phyloP scores from a whole-genome alignment of 371 early-diverging fungal species.

The Syncephalastrum racemosum region DNA sequence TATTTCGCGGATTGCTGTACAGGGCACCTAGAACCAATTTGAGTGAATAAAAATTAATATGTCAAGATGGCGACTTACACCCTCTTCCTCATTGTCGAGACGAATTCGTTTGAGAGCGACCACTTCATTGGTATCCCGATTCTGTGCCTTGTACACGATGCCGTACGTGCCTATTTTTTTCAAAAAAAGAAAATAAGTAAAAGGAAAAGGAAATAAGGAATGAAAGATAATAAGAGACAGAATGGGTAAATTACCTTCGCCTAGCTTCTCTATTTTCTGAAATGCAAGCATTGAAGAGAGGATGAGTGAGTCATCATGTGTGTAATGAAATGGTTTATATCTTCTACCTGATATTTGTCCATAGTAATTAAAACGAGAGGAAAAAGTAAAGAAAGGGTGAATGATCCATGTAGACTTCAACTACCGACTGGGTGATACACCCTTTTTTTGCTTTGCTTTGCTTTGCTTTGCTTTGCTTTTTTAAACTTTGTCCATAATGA shows the following conservation, averaged over 20 bases:
- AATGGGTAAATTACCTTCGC: conserved; percentile 65
- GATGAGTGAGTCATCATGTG: neutral
- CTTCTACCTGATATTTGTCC: conserved; percentile 79
- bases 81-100: conserved; percentile 96
- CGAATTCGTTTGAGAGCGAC: conserved; percentile 98
- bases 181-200: too few relatives aligned
- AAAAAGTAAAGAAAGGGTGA: conserved; percentile 9
- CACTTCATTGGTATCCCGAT: conserved; percentile 88
- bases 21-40: conserved; percentile 69
- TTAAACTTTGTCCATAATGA: neutral
- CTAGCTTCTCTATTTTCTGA: conserved; percentile 90
- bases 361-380: conserved; percentile 27
- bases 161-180: conserved; percentile 92
- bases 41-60: neutral
- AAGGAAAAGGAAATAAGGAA: neutral
- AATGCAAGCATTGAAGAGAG: conserved; percentile 4
- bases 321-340: conserved; percentile 1
- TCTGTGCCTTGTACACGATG: conserved; percentile 96
- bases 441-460: neutral
- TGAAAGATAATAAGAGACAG: neutral
- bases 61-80: conserved; percentile 47
- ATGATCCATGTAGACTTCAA: neutral
- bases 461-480: neutral
- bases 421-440: too few relatives aligned
- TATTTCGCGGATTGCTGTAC: conserved; percentile 98